Percentiles rank a stretch among this genome's conserved stretches.
phyloP scores from a whole-genome alignment of 1,139 yeast genomes.

The Hyphopichia buzzinii region DNA sequence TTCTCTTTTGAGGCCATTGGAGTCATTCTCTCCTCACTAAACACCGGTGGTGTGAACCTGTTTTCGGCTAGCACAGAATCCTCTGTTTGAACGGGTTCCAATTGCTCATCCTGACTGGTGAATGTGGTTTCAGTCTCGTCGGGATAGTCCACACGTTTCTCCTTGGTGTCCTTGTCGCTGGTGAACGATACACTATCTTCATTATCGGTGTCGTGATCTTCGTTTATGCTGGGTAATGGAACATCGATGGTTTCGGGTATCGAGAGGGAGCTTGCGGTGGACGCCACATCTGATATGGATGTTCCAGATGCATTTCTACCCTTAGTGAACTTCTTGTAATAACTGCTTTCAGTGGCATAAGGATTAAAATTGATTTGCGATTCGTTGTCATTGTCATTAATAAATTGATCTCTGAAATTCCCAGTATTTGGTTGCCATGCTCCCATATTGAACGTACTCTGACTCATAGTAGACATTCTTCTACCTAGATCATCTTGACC shows the following conservation, averaged over 20 bases:
- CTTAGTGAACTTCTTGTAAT: conserved; percentile 36
- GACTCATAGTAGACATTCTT: conserved; percentile 38
- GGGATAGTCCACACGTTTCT: not conserved
- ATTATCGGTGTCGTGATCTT: conserved; percentile 21
- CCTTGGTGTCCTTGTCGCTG: conserved; percentile 5
- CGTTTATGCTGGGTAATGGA: conserved; percentile 36
- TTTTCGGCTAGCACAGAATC: conserved; percentile 35
- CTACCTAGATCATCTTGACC: conserved; percentile 20
- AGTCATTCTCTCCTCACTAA: conserved; percentile 32
- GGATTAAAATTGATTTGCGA: conserved; percentile 35
- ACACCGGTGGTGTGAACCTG: conserved; percentile 20
- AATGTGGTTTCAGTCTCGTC: conserved; percentile 9
- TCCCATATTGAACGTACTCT: conserved; percentile 45
- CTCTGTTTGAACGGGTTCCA: conserved; percentile 11
- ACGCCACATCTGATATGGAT: conserved; percentile 17
- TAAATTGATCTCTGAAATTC: conserved; percentile 49
- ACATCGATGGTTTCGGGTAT: conserved; percentile 47
- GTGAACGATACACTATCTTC: conserved; percentile 4
- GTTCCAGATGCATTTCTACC: conserved; percentile 23
- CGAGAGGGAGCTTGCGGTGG: conserved; percentile 29
- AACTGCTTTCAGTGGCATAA: conserved; percentile 19
- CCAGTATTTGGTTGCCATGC: conserved; percentile 54
- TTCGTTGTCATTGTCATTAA: conserved; percentile 45
- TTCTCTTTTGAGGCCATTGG: conserved; percentile 22
- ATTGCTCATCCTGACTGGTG: conserved; percentile 10